Base-by-base conservation (phyloP, 306 rosid genomes). In the Dryas alaskensis region DNA sequence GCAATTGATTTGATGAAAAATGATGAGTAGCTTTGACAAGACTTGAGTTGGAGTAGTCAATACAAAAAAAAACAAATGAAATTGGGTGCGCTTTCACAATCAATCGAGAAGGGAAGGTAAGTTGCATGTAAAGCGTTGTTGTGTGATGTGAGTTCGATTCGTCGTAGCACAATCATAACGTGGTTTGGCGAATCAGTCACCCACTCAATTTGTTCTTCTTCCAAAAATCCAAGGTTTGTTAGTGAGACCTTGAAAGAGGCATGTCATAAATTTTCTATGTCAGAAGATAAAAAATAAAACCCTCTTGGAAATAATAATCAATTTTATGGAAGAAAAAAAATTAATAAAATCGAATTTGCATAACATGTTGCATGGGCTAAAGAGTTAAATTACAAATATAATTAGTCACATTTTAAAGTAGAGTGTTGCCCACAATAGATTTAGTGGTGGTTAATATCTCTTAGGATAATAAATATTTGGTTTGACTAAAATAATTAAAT, bases 41-140 rank as follows among this genome's bases (percentile, higher is more conserved):
- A 57, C 58, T 66, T 43, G 31, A 78, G 40, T 40, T n/a, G 53
- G 40, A 57, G 8, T 67, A 65, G 71, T 53, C 54, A 47, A 47
- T 45, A 4, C 12, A 52, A 64, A 42, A 13, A 77, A 65, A 77
- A 65, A 67, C 40, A 40, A 71, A 45, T 11, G 54, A 75, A 60
- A 60, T 76, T 78, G 4, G 85, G 76, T 81, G 53, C n/a, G 73
- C 79, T 77, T 84, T 86, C 89, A 60, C 73, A 74, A 60, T 86
- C 87, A 75, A n/a, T 67, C 12, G 0, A 4, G 6, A 6, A 8
- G 48, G 49, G 22, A 9, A 8, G 49, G 12, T 62, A 40, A 40
- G 46, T 42, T 40, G 67, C 67, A 62, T 13, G 67, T 12, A 62
- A 62, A 40, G 12, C 25, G 4, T 40, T 16, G 16, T 60, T 58